phyloP scores from a whole-genome alignment of 805 yeast species.

The Zygosaccharomyces lentus region DNA sequence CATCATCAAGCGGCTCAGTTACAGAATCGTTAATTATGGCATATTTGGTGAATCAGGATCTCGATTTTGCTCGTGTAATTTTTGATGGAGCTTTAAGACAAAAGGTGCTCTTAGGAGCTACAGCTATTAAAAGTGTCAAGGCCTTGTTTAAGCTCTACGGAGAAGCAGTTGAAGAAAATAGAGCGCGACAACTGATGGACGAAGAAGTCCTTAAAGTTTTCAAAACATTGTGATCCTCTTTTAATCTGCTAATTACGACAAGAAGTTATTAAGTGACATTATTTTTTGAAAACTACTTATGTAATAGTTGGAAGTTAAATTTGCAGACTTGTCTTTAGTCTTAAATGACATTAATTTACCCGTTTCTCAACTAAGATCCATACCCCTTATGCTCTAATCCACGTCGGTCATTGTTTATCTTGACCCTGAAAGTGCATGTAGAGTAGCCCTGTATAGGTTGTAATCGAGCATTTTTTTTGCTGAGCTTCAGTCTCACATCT shows the following conservation, averaged over 20 bases:
- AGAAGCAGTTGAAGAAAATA: conserved; percentile 38
- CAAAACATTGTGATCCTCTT: conserved; percentile 2
- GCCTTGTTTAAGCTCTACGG: conserved; percentile 46
- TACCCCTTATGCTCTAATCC: background rate
- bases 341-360: no score
- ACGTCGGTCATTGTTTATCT: conserved; percentile 13
- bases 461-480: conserved; percentile 8
- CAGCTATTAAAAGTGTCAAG: conserved; percentile 41
- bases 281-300: background rate
- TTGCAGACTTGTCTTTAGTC: no score
- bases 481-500: conserved; percentile 13
- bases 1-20: conserved; percentile 42
- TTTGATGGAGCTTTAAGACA: conserved; percentile 45
- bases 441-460: conserved; percentile 16
- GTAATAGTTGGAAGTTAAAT: no score
- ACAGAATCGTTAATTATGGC: conserved; percentile 47
- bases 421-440: conserved; percentile 25
- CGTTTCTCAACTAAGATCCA: background rate
- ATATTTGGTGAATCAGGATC: conserved; percentile 42
- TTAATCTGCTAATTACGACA: background rate
- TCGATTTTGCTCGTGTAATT: conserved; percentile 51
- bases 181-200: conserved; percentile 5
- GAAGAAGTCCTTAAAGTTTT: conserved; percentile 7
- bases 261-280: background rate
- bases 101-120: conserved; percentile 37